Conservation (phyloP, 1,284 basidiomycete species). For the Ceratobasidium sp. region DNA sequence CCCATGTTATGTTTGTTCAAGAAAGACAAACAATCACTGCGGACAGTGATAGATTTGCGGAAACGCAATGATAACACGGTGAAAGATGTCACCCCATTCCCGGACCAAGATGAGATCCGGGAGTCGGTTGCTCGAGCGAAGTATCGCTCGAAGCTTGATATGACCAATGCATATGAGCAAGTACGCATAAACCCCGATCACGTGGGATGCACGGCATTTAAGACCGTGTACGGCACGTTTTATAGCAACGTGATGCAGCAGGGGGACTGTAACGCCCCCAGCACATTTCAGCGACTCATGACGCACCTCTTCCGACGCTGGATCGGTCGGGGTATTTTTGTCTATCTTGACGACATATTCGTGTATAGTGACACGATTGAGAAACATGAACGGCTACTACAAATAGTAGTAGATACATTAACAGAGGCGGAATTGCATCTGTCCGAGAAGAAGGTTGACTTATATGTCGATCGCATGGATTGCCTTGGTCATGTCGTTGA, state of each 20-base stretch:
- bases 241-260: too few species aligned
- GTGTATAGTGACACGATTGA: conserved; percentile 56
- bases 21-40: conserved; percentile 48
- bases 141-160: conserved; percentile 55
- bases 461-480: conserved; percentile 53
- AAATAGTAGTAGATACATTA: conserved; percentile 55
- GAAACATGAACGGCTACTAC: conserved; percentile 57
- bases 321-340: conserved; percentile 51
- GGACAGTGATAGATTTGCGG: conserved; percentile 59
- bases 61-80: conserved; percentile 59
- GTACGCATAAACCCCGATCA: conserved; percentile 56
- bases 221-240: conserved; percentile 58
- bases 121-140: conserved; percentile 51
- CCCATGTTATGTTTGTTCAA: conserved; percentile 59
- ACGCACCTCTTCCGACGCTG: conserved; percentile 54
- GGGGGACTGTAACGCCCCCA: conserved; percentile 55
- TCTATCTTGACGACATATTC: conserved; percentile 50
- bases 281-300: conserved; percentile 55
- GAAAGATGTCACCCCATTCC: conserved; percentile 58
- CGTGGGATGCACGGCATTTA: conserved; percentile 51
- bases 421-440: conserved; percentile 54
- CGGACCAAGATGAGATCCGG: conserved; percentile 56
- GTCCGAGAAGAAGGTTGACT: conserved; percentile 53
- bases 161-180: conserved; percentile 58
- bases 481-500: conserved; percentile 57